Conservation (phyloP, 345 rosid genomes). For the Fremontodendron californicum region DNA sequence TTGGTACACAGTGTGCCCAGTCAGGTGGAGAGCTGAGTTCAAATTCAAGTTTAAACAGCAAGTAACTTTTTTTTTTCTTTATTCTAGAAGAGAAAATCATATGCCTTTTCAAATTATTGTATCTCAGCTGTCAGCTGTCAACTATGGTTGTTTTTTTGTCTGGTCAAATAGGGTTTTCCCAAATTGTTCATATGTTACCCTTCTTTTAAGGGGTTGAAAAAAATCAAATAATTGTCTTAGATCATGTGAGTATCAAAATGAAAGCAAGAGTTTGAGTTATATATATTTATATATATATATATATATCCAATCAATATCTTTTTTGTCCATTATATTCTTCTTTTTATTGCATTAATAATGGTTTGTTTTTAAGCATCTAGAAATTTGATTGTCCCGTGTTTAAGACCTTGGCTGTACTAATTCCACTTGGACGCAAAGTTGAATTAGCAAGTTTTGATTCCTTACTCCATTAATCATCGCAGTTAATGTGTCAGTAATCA, state of each 20-base stretch:
- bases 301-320: neutral
- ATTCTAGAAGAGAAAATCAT: neutral
- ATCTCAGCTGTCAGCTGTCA: neutral
- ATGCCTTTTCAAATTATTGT: neutral
- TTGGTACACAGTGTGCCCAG: conserved; percentile 39
- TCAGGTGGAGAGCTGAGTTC: conserved; percentile 46
- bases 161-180: neutral
- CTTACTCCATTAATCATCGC: too few relatives aligned
- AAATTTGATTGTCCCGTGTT: too few relatives aligned
- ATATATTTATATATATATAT: too few relatives aligned
- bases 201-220: neutral
- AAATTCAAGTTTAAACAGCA: neutral
- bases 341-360: neutral
- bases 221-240: neutral
- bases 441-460: too few relatives aligned
- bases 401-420: too few relatives aligned
- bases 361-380: too few relatives aligned
- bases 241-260: neutral
- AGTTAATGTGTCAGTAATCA: too few relatives aligned
- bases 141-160: neutral
- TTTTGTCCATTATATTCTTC: neutral
- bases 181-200: neutral
- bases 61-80: neutral
- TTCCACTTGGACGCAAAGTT: too few relatives aligned
- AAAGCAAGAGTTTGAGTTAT: neutral